A percentile compares a stretch with the other conserved stretches of the same genome.
Evolutionary conservation across 352 stramenopile genomes (phyloP).

Genomic region (Globisporangium perplexum): DNA sequence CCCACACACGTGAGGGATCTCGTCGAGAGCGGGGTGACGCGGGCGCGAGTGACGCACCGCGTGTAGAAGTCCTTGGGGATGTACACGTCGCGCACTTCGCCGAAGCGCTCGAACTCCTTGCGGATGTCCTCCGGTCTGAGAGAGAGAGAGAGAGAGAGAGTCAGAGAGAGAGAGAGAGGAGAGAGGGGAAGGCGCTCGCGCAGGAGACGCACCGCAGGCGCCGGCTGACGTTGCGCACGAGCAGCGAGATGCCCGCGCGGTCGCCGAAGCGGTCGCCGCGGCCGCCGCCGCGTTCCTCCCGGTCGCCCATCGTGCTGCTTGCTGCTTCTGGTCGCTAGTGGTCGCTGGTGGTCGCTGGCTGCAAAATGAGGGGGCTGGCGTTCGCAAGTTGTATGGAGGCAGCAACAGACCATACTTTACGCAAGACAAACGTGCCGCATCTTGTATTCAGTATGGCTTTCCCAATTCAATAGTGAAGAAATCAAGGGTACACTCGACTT

Average conservation of each 20-base stretch:
- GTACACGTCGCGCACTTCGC: slow-evolving; percentile 94
- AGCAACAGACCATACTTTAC: neutral
- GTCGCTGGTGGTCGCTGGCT: neutral
- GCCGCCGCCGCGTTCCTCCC: slow-evolving; percentile 5
- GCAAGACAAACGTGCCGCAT: neutral
- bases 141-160: neutral
- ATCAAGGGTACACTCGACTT: too few species aligned
- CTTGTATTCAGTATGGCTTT: too few species aligned
- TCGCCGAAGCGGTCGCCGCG: slow-evolving; percentile 22
- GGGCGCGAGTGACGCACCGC: slow-evolving; percentile 68
- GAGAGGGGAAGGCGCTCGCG: slow-evolving; percentile 4
- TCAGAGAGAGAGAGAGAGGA: neutral
- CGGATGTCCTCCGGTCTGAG: slow-evolving; percentile 86
- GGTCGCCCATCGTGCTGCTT: slow-evolving; percentile 8
- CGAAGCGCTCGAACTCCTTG: slow-evolving; percentile 91
- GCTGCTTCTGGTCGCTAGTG: neutral
- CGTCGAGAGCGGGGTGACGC: too few species aligned
- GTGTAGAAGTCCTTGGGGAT: slow-evolving; percentile 94
- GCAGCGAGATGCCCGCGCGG: slow-evolving; percentile 85
- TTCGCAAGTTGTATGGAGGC: neutral
- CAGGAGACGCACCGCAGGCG: slow-evolving; percentile 57
- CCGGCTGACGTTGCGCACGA: slow-evolving; percentile 92
- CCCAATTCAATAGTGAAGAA: too few species aligned
- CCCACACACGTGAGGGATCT: too few species aligned
- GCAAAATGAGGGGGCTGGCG: too few species aligned